Conservation (phyloP, 306 rosid genomes). For the Pyrus communis region DNA sequence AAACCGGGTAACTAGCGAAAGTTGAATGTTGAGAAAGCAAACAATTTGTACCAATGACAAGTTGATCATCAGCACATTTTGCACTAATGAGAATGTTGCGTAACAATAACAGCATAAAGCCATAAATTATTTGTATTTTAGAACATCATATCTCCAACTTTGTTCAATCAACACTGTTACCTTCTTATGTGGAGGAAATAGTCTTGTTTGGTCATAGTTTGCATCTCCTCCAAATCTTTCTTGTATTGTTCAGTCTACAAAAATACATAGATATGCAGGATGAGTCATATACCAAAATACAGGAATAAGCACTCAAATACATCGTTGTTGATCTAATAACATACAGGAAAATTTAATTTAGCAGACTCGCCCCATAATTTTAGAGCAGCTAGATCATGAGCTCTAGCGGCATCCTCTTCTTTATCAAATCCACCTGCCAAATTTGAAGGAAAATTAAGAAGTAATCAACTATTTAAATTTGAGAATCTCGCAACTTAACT, state of each 20-base stretch:
- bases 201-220: not conserved
- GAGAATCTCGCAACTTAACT: not conserved
- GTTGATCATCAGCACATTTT: no score
- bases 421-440: constrained; percentile 16
- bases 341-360: constrained; percentile 32
- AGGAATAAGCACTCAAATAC: not conserved
- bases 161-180: not conserved
- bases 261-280: not conserved
- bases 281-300: not conserved
- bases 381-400: constrained; percentile 36
- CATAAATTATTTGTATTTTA: not conserved
- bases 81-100: no score
- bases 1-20: no score
- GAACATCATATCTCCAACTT: not conserved
- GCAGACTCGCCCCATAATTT: constrained; percentile 30
- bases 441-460: not conserved
- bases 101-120: no score
- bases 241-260: constrained; percentile 1
- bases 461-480: not conserved
- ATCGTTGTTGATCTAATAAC: not conserved
- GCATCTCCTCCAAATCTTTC: constrained; percentile 17
- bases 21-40: no score
- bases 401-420: constrained; percentile 35
- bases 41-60: no score
- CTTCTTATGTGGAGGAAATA: constrained; percentile 13